These are phyloP conservation scores for Wallacemonas rigidus DNA, from an alignment of 208 protist genomes.

Conservation along the genomic window DNA sequence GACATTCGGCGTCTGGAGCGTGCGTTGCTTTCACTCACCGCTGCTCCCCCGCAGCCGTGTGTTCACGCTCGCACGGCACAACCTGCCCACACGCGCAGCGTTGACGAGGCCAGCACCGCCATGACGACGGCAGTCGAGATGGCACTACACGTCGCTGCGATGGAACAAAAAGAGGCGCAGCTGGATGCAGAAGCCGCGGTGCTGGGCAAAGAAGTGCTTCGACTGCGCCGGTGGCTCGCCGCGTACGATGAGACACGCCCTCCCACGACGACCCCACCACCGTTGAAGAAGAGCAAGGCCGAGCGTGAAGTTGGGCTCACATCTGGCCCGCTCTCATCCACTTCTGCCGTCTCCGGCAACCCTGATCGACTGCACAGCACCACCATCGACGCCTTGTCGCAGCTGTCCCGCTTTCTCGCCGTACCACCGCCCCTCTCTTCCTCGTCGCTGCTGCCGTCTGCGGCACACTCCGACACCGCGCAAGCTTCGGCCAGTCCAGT, in stretches of 20 bases:
- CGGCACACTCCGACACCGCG: too few species aligned
- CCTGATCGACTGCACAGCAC: background rate
- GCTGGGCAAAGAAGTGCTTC: conserved; percentile 28
- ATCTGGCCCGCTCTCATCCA: too few species aligned
- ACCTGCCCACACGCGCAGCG: background rate
- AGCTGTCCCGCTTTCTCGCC: background rate
- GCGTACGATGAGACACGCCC: background rate
- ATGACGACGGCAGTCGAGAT: background rate
- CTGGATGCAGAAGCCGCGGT: conserved; percentile 20
- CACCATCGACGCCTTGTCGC: background rate
- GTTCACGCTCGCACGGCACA: too few species aligned
- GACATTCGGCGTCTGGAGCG: conserved; percentile 4
- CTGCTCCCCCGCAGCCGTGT: too few species aligned
- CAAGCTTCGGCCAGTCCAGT: too few species aligned
- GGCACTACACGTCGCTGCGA: conserved; percentile 23
- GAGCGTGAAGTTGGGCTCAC: background rate
- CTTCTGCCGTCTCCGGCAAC: too few species aligned
- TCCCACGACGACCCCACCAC: background rate
- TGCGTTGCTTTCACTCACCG: conserved; percentile 13
- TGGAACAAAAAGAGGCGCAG: conserved; percentile 25
- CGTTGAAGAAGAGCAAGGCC: background rate
- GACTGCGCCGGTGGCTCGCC: conserved; percentile 22
- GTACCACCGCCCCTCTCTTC: background rate
- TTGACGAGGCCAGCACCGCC: background rate
- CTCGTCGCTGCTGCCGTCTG: too few species aligned